Evolutionary conservation across 2,329 filamentous ascomycete genomes (phyloP), one percentile per base, ranked within the genome.

Genomic region (Cladophialophora immunda): DNA sequence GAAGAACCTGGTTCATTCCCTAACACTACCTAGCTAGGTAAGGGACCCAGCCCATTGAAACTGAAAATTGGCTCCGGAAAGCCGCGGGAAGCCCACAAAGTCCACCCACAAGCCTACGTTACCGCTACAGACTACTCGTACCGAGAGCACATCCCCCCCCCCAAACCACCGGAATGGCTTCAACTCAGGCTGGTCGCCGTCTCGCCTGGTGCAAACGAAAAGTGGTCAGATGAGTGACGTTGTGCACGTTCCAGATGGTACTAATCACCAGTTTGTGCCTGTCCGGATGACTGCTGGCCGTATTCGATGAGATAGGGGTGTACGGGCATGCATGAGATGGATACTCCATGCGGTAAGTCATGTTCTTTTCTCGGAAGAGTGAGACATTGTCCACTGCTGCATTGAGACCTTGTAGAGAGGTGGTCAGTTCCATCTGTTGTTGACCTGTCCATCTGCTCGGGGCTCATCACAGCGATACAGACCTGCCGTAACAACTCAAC

Each of bases 211-310:
- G 47, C 58, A 61, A 29, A 30, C n/a, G 19, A 52, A 22, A 32
- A 19, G 58, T 52, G 45, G 45, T 61, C 58, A 61, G 58, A 53
- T 34, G 45, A 36, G 45, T 53, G 58, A 52, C 29, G 56, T 19
- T 11, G 22, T 30, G 27, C 57, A 47, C 15, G 27, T 29, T n/a
- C n/a, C 30, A 58, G n/a, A n/a, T 36, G 27, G 22, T 34, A 17
- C 38, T 25, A 34, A 17, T n/a, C 55, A 58, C 19, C 32, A 22
- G n/a, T 62, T 30, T 34, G 36, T 47, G 30, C 32, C 30, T 32
- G 34, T 45, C 36, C 29, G 34, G 60, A 56, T 62, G 60, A 56
- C 50, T 55, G 60, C 60, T 47, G 60, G n/a, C 34, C 60, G 60
- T 32, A 56, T 62, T 45, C 34, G 22, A 52, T 61, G 7, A 52